Evolutionary conservation across 2,329 filamentous ascomycete genomes (phyloP), one percentile per base, ranked within the genome.

Genomic region (Neoscytalidium dimidiatum): DNA sequence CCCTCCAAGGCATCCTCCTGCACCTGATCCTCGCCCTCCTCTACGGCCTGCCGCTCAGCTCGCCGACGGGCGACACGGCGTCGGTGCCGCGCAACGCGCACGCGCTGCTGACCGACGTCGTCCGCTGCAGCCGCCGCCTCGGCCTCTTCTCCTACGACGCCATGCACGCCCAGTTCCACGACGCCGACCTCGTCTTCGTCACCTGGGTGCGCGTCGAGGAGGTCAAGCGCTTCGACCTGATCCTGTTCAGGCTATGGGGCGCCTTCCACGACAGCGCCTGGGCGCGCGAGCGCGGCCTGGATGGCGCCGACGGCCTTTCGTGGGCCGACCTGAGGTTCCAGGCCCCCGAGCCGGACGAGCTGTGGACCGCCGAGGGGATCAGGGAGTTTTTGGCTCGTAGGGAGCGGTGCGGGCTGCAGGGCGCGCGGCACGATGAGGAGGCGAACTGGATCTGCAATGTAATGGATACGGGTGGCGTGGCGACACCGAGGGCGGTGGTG

Each of bases 1-100:
- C 62, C 35, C 28, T 33, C 62, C 49, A 64, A 41, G 62, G 9
- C 49, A 64, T 64, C 21, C 41, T 64, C 17, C 51, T 64, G 26
- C 41, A 38, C 49, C 33, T 56, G 51, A 49, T 57, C 62, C 51
- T 64, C 29, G 62, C 62, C 1, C n/a, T 43, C 5, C 4, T 26
- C 51, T 46, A 57, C 28, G 41, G 4, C 26, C 26, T 60, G 17
- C 56, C 56, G 13, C 56, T 60, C 26, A 8, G 26, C 56, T 60
- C 56, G 17, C 56, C 56, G 17, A 33, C 56, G 26, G 26, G 26
- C 17, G 5, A 2, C 17, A 21, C n/a, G 38, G 19, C 53, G 23
- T 6, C 7, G 26, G 13, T 21, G 14, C 8, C 41, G 3, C 41
- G 13, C 21, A 64, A 46, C 51, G 28, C 28, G 4, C 28, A 13